phyloP scores from a whole-genome alignment of 768 basidiomycete genomes.

The Mycena epipterygia region DNA sequence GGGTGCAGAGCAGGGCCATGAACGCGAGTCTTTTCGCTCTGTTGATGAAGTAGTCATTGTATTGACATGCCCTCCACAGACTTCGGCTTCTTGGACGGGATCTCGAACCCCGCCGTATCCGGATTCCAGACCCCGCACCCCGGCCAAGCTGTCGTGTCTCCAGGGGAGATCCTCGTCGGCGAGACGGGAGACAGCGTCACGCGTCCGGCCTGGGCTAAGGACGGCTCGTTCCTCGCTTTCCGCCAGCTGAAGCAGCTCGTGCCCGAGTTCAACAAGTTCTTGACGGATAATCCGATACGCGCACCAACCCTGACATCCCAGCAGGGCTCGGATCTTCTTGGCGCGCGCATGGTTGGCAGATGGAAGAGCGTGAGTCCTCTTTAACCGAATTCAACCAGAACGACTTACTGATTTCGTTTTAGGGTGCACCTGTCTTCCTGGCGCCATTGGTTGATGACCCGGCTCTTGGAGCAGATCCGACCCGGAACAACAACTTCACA shows the following conservation, averaged over 20 bases:
- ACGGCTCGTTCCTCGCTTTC: conserved; percentile 51
- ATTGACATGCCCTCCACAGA: not conserved
- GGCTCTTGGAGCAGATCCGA: conserved; percentile 19
- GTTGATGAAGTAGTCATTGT: not conserved
- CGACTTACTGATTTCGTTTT: conserved; percentile 33
- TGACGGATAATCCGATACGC: conserved; percentile 55
- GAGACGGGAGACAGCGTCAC: conserved; percentile 53
- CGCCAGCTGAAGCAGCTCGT: conserved; percentile 50
- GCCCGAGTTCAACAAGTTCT: conserved; percentile 55
- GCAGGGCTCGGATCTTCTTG: conserved; percentile 61
- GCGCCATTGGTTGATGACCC: conserved; percentile 35
- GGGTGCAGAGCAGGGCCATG: conserved; percentile 55
- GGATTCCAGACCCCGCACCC: conserved; percentile 55
- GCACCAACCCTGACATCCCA: conserved; percentile 50
- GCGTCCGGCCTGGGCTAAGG: conserved; percentile 40
- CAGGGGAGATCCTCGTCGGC: conserved; percentile 62
- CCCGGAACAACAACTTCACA: conserved; percentile 28
- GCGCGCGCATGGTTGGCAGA: conserved; percentile 65
- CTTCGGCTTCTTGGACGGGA: conserved; percentile 67
- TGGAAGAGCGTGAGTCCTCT: conserved; percentile 63
- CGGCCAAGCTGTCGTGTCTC: conserved; percentile 50
- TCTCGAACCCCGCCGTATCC: conserved; percentile 62
- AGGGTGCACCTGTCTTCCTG: no score
- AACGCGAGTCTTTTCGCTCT: conserved; percentile 51
- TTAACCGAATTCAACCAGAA: conserved; percentile 49